Evolutionary conservation across 371 early-diverging fungal genomes (phyloP).

Genomic region (Circinella umbellata): DNA sequence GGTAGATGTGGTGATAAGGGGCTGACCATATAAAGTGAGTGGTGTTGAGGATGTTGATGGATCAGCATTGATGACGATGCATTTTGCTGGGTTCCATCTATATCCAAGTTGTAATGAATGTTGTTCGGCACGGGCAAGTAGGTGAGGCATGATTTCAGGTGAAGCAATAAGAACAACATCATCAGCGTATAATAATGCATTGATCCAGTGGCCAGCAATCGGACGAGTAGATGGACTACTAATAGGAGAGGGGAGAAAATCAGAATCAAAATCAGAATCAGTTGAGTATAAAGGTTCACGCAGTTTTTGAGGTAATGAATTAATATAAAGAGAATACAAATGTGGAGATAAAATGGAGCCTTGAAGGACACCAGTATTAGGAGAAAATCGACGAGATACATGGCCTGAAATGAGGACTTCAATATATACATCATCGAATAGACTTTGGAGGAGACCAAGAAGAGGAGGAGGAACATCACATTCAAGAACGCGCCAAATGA

Average conservation of each 20-base stretch:
- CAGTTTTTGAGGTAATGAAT: slow-evolving; percentile 13
- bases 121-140: slow-evolving; percentile 12
- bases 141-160: neutral
- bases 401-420: neutral
- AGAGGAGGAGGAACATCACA: slow-evolving; percentile 1
- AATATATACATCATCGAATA: slow-evolving; percentile 15
- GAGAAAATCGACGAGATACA: slow-evolving; percentile 12
- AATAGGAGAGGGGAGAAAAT: too few species aligned
- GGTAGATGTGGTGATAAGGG: neutral
- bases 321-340: slow-evolving; percentile 26
- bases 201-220: neutral
- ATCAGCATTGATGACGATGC: slow-evolving; percentile 14
- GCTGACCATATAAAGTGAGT: neutral
- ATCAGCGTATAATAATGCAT: slow-evolving; percentile 20
- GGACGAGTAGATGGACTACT: neutral
- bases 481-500: slow-evolving; percentile 19
- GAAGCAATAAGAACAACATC: slow-evolving; percentile 26
- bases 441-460: slow-evolving; percentile 15
- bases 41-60: neutral
- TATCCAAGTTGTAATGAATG: slow-evolving; percentile 20
- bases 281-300: too few species aligned
- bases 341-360: slow-evolving; percentile 29
- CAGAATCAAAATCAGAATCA: too few species aligned
- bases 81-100: slow-evolving; percentile 26
- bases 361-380: slow-evolving; percentile 25